These are phyloP conservation scores for Melaleuca alternifolia DNA, from an alignment of 345 rosid species.

Conservation along the genomic window DNA sequence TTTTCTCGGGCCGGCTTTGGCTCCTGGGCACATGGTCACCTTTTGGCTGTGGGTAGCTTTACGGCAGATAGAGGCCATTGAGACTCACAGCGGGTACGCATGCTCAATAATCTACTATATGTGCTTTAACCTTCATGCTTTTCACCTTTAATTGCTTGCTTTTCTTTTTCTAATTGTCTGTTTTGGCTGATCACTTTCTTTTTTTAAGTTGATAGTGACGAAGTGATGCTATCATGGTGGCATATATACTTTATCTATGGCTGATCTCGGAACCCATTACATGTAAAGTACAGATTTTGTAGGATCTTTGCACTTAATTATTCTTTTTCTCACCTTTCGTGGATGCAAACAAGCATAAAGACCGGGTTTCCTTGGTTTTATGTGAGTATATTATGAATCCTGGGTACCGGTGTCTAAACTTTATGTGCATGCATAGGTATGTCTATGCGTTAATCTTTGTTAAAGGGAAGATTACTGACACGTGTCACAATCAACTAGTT, in stretches of 20 bases:
- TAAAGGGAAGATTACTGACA: background rate
- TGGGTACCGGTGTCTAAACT: background rate
- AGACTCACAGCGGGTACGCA: constrained; percentile 95
- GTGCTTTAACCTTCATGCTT: background rate
- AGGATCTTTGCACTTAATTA: background rate
- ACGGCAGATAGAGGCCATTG: constrained; percentile 87
- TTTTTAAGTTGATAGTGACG: constrained; percentile 22
- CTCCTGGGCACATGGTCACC: constrained; percentile 90
- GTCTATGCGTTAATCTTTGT: background rate
- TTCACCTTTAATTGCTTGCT: background rate
- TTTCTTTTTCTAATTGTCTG: background rate
- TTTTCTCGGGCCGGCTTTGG: constrained; percentile 89
- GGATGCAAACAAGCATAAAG: background rate
- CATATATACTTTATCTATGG: constrained; percentile 4
- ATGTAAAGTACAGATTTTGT: background rate
- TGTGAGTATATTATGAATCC: background rate
- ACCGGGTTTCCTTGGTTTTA: background rate
- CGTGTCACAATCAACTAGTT: background rate
- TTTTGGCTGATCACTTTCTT: constrained; percentile 2
- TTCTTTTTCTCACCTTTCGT: background rate
- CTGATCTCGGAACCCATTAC: background rate
- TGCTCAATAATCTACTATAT: constrained; percentile 3
- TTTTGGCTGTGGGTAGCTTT: constrained; percentile 91
- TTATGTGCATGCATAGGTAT: background rate
- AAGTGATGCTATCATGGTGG: constrained; percentile 20